These are phyloP conservation scores for Ricinus communis DNA, from an alignment of 345 rosid species.

Conservation along the genomic window DNA sequence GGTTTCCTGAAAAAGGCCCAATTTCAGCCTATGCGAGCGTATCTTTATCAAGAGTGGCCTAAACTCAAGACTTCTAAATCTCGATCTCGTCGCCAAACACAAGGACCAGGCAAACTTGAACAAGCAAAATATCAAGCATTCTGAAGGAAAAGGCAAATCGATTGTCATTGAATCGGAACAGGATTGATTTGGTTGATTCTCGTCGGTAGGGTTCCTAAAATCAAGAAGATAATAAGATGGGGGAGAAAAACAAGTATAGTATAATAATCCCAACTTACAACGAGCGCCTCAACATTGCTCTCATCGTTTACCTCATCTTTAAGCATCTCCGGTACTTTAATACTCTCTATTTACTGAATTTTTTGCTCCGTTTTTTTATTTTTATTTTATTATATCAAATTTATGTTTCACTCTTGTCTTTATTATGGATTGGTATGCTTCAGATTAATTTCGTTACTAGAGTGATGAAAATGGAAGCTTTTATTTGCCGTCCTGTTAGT, in stretches of 20 bases:
- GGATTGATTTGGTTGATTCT: not conserved
- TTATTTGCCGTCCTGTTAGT: not conserved
- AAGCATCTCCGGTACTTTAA: constrained; percentile 70
- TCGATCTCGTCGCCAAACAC: too few relatives aligned
- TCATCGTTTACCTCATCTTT: constrained; percentile 83
- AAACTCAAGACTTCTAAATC: too few relatives aligned
- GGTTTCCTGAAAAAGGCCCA: too few relatives aligned
- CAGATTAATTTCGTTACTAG: too few relatives aligned
- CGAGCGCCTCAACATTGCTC: constrained; percentile 91
- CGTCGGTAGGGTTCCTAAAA: too few relatives aligned
- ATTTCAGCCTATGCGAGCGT: too few relatives aligned
- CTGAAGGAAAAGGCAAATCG: too few relatives aligned
- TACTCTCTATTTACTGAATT: not conserved
- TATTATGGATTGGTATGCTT: too few relatives aligned
- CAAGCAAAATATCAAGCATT: not conserved
- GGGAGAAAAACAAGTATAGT: constrained; percentile 64
- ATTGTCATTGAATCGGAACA: too few relatives aligned
- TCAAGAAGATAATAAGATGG: not conserved
- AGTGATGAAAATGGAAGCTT: too few relatives aligned
- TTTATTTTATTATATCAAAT: not conserved
- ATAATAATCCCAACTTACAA: constrained; percentile 88
- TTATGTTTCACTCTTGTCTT: not conserved
- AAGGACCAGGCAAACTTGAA: too few relatives aligned
- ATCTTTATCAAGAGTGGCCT: too few relatives aligned
- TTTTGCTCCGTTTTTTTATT: not conserved